Base-by-base conservation (phyloP, 1,284 basidiomycete species). In the Trametes polyzona region DNA sequence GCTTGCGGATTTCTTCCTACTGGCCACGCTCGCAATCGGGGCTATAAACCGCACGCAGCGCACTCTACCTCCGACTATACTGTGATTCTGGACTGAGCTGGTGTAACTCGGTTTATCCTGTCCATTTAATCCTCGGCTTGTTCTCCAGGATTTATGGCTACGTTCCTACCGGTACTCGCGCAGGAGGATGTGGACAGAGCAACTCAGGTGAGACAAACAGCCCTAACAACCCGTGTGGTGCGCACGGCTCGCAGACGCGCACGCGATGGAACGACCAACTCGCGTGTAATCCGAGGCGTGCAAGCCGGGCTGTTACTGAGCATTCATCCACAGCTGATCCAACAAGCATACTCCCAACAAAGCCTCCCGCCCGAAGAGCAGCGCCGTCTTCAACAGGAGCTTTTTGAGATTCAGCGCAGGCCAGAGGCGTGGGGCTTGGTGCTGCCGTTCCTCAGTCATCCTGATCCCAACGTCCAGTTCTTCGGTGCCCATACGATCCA, bases 401-500 rank as follows among this genome's bases (percentile, higher is more conserved):
- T 92, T 4, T 86, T 89, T 58, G 86, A 90, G 59, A 81, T 91
- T 14, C 90, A 92, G 71, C 88, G 86, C 64, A 76, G 81, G 55
- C 83, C 82, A 46, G 82, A 84, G 62, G 90, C 90, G 5, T 93
- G 91, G 91, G 90, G 90, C 12, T 75, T 93, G 42, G 83, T 92
- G 26, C 77, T 90, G 37, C 90, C 91, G 0, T 81, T 93, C 61
- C 72, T 92, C 35, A 78, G 84, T 17, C 78, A 88, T 66, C 73
- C 78, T 62, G 89, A 95, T 71, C 78, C 81, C 46, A 92, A 92
- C 66, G 92, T 95, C 8, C 88, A 94, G 68, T 96, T 95, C 80
- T 95, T 94, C 69, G 92, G 93, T 4, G 93, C 93, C 4, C 93
- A 95, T 69, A 96, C 92, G 0, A 84, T 90, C 1, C 92, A 95